These are phyloP conservation scores for Triadica sebifera DNA, from an alignment of 345 rosid species.

Conservation along the genomic window DNA sequence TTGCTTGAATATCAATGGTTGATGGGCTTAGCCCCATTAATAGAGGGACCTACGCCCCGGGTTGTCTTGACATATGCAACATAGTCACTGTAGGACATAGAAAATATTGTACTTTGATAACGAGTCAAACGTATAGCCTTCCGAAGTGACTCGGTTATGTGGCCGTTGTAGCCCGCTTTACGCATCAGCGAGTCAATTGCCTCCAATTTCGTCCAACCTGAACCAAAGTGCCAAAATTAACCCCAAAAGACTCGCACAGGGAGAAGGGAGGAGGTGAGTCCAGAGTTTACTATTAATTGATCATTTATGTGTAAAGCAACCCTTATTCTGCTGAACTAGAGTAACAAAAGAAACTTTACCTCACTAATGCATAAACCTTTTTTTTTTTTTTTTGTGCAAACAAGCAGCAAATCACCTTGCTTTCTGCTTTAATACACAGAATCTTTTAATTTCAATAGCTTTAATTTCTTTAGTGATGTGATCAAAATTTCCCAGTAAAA, in stretches of 20 bases:
- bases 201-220: slow-evolving; percentile 85
- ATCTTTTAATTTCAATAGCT: too few relatives aligned
- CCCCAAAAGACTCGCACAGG: not conserved
- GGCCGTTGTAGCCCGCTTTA: slow-evolving; percentile 74
- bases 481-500: too few relatives aligned
- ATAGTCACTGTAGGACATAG: slow-evolving; percentile 78
- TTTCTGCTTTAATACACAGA: too few relatives aligned
- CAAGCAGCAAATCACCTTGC: too few relatives aligned
- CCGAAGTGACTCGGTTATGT: slow-evolving; percentile 59
- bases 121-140: slow-evolving; percentile 76
- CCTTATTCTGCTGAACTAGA: not conserved
- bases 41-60: slow-evolving; percentile 56
- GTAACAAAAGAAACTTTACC: not conserved
- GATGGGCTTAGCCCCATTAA: slow-evolving; percentile 52
- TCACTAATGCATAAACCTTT: not conserved
- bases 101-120: slow-evolving; percentile 86
- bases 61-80: slow-evolving; percentile 60
- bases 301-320: not conserved
- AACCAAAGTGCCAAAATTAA: slow-evolving; percentile 8
- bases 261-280: not conserved
- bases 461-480: too few relatives aligned
- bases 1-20: slow-evolving; percentile 32
- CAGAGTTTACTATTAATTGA: not conserved
- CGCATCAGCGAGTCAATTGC: slow-evolving; percentile 90
- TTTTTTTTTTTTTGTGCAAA: not conserved